Conservation (phyloP, 352 stramenopile species). For the Globisporangium apiculatum region DNA sequence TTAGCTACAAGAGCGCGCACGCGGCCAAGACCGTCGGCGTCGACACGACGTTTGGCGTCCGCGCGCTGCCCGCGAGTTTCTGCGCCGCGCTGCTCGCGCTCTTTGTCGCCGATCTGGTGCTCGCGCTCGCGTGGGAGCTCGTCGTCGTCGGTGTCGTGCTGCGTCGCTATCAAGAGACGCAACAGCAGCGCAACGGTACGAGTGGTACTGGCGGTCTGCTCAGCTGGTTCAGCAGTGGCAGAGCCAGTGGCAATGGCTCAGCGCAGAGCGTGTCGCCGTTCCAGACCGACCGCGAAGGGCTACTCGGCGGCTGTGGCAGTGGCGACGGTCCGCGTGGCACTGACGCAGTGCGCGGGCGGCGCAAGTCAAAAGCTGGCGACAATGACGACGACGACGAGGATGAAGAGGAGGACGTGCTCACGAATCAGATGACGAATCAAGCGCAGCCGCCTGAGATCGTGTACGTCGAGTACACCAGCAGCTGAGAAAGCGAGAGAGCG, state of each 20-base stretch:
- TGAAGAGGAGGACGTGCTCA: conserved; percentile 35
- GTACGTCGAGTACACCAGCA: conserved; percentile 16
- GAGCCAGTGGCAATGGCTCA: neutral
- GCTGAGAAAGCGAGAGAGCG: conserved; percentile 1
- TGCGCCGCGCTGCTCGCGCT: conserved; percentile 59
- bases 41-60: conserved; percentile 52
- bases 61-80: conserved; percentile 43
- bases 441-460: conserved; percentile 25
- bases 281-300: conserved; percentile 38
- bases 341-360: conserved; percentile 5
- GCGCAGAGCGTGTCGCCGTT: conserved; percentile 37
- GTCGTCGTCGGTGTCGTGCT: conserved; percentile 48
- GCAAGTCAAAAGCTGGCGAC: conserved; percentile 4
- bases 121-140: conserved; percentile 53
- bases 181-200: conserved; percentile 27
- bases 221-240: conserved; percentile 2
- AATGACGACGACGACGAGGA: conserved; percentile 37
- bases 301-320: conserved; percentile 19
- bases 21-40: conserved; percentile 37
- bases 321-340: neutral
- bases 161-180: conserved; percentile 13
- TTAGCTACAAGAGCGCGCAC: conserved; percentile 53
- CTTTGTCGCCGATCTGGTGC: conserved; percentile 53
- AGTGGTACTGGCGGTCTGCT: conserved; percentile 7
- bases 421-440: conserved; percentile 12